Evolutionary conservation across 2,329 filamentous ascomycete species (phyloP).

Genomic region (Stagonosporopsis cucurbitacearum): DNA sequence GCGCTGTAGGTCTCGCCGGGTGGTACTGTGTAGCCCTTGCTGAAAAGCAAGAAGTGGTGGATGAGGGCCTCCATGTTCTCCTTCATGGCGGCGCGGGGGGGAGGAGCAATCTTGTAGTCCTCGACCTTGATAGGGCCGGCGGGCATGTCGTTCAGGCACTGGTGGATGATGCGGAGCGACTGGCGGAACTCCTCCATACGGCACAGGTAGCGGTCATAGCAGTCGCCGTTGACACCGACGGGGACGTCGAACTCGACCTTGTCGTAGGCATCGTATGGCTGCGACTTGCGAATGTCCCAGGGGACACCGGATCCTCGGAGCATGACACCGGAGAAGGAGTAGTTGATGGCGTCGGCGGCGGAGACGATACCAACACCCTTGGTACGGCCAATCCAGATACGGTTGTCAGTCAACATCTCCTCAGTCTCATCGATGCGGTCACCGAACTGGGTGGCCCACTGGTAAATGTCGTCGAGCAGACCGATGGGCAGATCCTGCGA

Average conservation of each 20-base stretch:
- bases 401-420: conserved; percentile 98
- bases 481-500: conserved; percentile 93
- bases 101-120: conserved; percentile 97
- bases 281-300: conserved; percentile 95
- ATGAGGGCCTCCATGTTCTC: conserved; percentile 99
- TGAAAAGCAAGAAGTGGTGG: conserved; percentile 98
- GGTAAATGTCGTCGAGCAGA: conserved; percentile 97
- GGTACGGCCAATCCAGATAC: conserved; percentile 96
- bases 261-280: conserved; percentile 97
- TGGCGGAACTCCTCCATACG: conserved; percentile 99
- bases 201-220: conserved; percentile 98
- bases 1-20: conserved; percentile 97
- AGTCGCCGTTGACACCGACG: conserved; percentile 95
- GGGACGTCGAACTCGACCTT: conserved; percentile 98
- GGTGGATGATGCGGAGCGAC: conserved; percentile 96
- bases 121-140: conserved; percentile 92
- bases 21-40: conserved; percentile 96
- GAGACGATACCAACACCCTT: conserved; percentile 90
- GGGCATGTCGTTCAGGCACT: conserved; percentile 99
- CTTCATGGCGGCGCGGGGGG: conserved; percentile 98
- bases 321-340: conserved; percentile 97
- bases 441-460: conserved; percentile 98
- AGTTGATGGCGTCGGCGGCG: conserved; percentile 93
- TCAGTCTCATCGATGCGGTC: conserved; percentile 99
- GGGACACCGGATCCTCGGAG: conserved; percentile 94